Evolutionary conservation across 495 filamentous ascomycete genomes (phyloP).

Genomic region (Penicillium argentinense): DNA sequence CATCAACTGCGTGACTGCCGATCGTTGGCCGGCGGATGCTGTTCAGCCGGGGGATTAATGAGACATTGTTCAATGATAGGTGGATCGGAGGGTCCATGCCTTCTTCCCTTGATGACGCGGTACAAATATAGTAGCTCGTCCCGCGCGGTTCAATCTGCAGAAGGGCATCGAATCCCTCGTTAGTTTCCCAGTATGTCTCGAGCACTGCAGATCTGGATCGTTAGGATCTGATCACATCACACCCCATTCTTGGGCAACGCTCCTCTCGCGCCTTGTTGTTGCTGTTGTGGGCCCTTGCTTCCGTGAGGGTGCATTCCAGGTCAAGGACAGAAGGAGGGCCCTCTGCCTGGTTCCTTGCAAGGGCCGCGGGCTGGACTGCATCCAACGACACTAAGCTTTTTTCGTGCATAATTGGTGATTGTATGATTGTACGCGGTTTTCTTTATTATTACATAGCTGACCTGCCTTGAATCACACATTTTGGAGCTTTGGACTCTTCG

Average conservation of each 20-base stretch:
- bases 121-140: not conserved
- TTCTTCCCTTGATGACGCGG: constrained; percentile 12
- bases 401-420: not conserved
- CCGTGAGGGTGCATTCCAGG: constrained; percentile 29
- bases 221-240: constrained; percentile 4
- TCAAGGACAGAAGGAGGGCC: constrained; percentile 14
- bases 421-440: not conserved
- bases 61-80: constrained; percentile 11
- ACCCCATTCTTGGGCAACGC: constrained; percentile 3
- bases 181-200: constrained; percentile 1
- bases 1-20: constrained; percentile 7
- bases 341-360: constrained; percentile 9
- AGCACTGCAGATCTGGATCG: constrained; percentile 11
- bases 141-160: not conserved
- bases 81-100: constrained; percentile 4
- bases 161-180: not conserved
- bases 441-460: not conserved
- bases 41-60: constrained; percentile 6
- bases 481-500: not conserved
- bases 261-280: not conserved
- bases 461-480: not conserved
- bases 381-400: constrained; percentile 2
- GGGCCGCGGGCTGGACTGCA: not conserved
- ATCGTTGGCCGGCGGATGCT: constrained; percentile 2
- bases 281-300: constrained; percentile 20